Conservation (phyloP, 2,329 filamentous ascomycete genomes). For the Cordyceps tenuipes region DNA sequence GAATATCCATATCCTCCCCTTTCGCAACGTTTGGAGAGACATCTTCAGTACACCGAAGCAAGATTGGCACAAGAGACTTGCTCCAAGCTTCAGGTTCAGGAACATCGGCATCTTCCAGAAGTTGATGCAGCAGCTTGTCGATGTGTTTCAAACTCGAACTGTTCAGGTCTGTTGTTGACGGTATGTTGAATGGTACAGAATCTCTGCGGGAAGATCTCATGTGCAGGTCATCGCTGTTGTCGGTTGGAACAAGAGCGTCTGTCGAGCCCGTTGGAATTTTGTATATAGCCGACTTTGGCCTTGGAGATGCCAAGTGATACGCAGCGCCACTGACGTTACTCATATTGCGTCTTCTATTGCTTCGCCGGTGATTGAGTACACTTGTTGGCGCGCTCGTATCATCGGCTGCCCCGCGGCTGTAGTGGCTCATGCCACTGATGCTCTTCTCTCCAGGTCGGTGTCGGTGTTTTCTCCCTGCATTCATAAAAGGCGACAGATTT, state of each 20-base stretch:
- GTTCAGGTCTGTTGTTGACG: constrained; percentile 76
- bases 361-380: constrained; percentile 51
- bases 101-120: constrained; percentile 69
- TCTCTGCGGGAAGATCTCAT: constrained; percentile 64
- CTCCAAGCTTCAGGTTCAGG: constrained; percentile 74
- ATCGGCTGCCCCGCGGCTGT: constrained; percentile 57
- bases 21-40: constrained; percentile 85
- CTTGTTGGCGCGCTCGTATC: constrained; percentile 49
- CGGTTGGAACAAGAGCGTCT: constrained; percentile 41
- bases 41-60: constrained; percentile 86
- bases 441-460: constrained; percentile 67
- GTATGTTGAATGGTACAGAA: constrained; percentile 67
- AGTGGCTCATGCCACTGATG: constrained; percentile 60
- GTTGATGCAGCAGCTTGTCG: constrained; percentile 71
- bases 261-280: constrained; percentile 46
- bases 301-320: constrained; percentile 64
- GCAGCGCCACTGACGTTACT: constrained; percentile 61
- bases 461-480: constrained; percentile 67
- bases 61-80: constrained; percentile 78
- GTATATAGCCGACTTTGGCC: constrained; percentile 50
- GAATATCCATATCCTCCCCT: constrained; percentile 93
- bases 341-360: constrained; percentile 67
- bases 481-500: constrained; percentile 64
- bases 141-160: constrained; percentile 83
- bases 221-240: constrained; percentile 34